phyloP scores from a whole-genome alignment of 208 protist genomes.

The Leishmania tropica region DNA sequence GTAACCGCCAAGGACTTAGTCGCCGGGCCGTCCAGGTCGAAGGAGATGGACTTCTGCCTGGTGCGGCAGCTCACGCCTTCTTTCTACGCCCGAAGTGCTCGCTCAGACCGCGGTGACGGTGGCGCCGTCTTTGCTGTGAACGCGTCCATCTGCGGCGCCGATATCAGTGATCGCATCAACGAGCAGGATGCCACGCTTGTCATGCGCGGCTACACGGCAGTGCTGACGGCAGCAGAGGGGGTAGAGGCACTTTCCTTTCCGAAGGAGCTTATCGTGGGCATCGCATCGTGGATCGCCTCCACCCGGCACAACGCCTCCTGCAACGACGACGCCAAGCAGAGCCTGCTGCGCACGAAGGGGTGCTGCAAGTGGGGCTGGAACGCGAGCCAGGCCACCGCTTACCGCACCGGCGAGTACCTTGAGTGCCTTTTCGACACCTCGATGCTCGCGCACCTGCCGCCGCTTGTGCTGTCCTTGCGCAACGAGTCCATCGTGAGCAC shows the following conservation, averaged over 20 bases:
- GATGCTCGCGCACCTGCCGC: slow-evolving; percentile 22
- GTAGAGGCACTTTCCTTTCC: slow-evolving; percentile 46
- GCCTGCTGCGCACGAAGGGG: not conserved
- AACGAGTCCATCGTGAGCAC: slow-evolving; percentile 32
- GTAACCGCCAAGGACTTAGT: not conserved
- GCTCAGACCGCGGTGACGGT: slow-evolving; percentile 25
- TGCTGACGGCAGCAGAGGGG: slow-evolving; percentile 36
- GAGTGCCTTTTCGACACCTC: slow-evolving; percentile 11
- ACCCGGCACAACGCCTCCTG: not conserved
- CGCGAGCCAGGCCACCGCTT: slow-evolving; percentile 6
- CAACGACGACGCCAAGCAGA: not conserved
- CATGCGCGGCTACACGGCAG: slow-evolving; percentile 21
- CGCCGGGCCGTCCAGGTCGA: not conserved
- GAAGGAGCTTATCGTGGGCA: slow-evolving; percentile 47
- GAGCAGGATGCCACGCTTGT: slow-evolving; percentile 24
- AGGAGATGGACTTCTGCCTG: slow-evolving; percentile 28
- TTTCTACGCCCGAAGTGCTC: not conserved
- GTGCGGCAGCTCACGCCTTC: slow-evolving; percentile 31
- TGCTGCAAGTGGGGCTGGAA: slow-evolving; percentile 29
- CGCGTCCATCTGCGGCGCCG: slow-evolving; percentile 42
- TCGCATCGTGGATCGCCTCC: slow-evolving; percentile 44
- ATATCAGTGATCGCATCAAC: slow-evolving; percentile 47
- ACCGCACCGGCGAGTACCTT: slow-evolving; percentile 43
- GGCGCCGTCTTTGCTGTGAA: slow-evolving; percentile 39
- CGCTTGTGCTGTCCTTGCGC: slow-evolving; percentile 38